These are phyloP conservation scores for Sechiopsis laciniata DNA, from an alignment of 306 rosid genomes.

Conservation along the genomic window DNA sequence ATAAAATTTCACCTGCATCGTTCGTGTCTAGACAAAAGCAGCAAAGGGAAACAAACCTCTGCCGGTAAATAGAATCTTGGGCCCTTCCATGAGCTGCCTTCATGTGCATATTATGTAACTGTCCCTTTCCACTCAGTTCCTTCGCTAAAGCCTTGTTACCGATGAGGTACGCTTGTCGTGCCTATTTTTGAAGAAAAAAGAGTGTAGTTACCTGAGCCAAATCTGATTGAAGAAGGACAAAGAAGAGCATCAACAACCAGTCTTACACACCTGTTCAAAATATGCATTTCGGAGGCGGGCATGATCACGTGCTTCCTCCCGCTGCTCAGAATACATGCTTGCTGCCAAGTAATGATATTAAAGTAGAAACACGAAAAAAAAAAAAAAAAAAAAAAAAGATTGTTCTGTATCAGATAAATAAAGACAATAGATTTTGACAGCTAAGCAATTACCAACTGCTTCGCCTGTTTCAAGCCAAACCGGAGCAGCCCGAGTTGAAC, in stretches of 20 bases:
- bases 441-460: constrained; percentile 67
- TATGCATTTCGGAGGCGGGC: constrained; percentile 89
- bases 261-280: constrained; percentile 77
- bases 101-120: constrained; percentile 86
- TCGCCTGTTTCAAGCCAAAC: constrained; percentile 98
- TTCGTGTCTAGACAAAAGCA: not conserved
- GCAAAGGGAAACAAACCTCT: constrained; percentile 61
- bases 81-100: constrained; percentile 94
- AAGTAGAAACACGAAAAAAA: constrained; percentile 32
- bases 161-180: constrained; percentile 83
- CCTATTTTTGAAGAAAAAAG: constrained; percentile 43
- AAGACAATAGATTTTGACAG: constrained; percentile 29
- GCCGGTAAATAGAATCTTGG: constrained; percentile 89
- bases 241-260: constrained; percentile 20
- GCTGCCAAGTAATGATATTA: constrained; percentile 67
- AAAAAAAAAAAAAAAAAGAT: constrained; percentile 22
- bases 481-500: constrained; percentile 71
- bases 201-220: constrained; percentile 11
- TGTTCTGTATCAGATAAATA: constrained; percentile 31
- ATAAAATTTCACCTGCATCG: constrained; percentile 21
- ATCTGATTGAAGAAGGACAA: not conserved
- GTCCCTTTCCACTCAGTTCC: constrained; percentile 85
- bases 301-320: constrained; percentile 98
- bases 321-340: constrained; percentile 78
- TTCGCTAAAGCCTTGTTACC: constrained; percentile 93